A percentile compares a stretch with the other conserved stretches of the same genome.
Conservation (phyloP, 2,329 filamentous ascomycete species). For the Colletotrichum cordylinicola region DNA sequence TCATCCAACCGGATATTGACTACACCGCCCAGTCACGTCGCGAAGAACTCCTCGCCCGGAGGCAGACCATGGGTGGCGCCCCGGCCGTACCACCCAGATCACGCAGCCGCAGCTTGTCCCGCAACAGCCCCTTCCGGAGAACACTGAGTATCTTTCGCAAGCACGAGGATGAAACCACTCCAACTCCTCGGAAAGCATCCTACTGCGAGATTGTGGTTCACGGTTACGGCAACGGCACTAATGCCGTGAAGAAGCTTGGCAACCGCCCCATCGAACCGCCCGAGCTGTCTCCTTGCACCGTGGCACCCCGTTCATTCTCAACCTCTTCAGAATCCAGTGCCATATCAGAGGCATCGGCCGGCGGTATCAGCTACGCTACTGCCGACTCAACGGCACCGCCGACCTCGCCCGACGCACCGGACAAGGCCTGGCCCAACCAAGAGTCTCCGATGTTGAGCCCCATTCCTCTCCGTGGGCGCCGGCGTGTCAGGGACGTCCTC, state of each 20-base stretch:
- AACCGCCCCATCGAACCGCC: neutral
- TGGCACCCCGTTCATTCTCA: constrained; percentile 16
- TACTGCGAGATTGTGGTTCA: constrained; percentile 59
- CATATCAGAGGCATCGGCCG: constrained; percentile 28
- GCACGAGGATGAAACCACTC: neutral
- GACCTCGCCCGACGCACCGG: constrained; percentile 25
- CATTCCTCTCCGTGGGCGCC: constrained; percentile 30
- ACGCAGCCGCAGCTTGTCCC: constrained; percentile 29
- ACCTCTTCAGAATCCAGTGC: constrained; percentile 24
- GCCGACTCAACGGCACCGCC: constrained; percentile 30
- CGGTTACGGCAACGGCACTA: constrained; percentile 61
- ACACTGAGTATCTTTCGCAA: constrained; percentile 37
- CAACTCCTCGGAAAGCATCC: constrained; percentile 24
- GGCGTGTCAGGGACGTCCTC: constrained; percentile 27
- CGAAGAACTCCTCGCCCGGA: constrained; percentile 23
- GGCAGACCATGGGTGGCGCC: constrained; percentile 3
- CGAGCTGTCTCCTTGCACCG: neutral
- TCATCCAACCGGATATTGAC: constrained; percentile 63
- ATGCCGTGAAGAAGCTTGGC: constrained; percentile 34
- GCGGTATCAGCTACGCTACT: constrained; percentile 30
- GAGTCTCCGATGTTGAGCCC: constrained; percentile 15
- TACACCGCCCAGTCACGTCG: constrained; percentile 52
- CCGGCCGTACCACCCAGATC: constrained; percentile 25
- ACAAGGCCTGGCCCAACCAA: constrained; percentile 6
- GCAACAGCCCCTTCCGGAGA: constrained; percentile 33